Conservation (phyloP, 1,139 yeast species). For the Kurtzmaniella natalensis region DNA sequence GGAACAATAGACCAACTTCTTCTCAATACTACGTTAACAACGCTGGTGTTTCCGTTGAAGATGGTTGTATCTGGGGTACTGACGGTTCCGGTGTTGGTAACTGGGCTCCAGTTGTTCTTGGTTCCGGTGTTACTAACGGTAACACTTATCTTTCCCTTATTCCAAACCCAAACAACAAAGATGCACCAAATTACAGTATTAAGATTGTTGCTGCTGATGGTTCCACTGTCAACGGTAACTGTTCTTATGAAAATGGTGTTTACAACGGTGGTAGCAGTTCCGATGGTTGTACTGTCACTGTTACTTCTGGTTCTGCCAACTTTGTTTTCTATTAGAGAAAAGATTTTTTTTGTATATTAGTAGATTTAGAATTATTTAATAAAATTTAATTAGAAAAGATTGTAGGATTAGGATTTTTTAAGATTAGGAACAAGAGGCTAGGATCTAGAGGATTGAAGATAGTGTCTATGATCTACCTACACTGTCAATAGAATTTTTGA, state of each 20-base stretch:
- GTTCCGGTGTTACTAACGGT: constrained; percentile 66
- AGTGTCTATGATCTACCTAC: too few relatives aligned
- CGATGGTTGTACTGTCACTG: constrained; percentile 78
- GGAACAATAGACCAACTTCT: constrained; percentile 66
- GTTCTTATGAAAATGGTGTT: constrained; percentile 59
- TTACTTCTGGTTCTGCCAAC: constrained; percentile 61
- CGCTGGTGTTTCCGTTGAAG: constrained; percentile 69
- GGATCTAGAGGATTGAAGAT: too few relatives aligned
- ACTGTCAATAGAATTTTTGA: too few relatives aligned
- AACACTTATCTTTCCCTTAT: constrained; percentile 69
- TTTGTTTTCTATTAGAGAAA: constrained; percentile 56
- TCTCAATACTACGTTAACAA: constrained; percentile 79
- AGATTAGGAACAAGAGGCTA: too few relatives aligned
- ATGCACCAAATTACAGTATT: constrained; percentile 61
- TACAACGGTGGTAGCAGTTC: constrained; percentile 55
- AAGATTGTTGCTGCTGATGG: constrained; percentile 60
- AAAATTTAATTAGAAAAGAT: neutral
- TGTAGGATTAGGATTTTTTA: too few relatives aligned
- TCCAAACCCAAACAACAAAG: constrained; percentile 74
- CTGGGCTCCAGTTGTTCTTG: constrained; percentile 80
- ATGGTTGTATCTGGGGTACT: constrained; percentile 77
- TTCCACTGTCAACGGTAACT: constrained; percentile 53
- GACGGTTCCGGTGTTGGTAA: constrained; percentile 65
- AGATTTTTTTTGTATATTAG: too few relatives aligned
- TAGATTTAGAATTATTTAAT: too few relatives aligned